phyloP scores from a whole-genome alignment of 176 grass and related monocot species.

The Triticum aestivum region DNA sequence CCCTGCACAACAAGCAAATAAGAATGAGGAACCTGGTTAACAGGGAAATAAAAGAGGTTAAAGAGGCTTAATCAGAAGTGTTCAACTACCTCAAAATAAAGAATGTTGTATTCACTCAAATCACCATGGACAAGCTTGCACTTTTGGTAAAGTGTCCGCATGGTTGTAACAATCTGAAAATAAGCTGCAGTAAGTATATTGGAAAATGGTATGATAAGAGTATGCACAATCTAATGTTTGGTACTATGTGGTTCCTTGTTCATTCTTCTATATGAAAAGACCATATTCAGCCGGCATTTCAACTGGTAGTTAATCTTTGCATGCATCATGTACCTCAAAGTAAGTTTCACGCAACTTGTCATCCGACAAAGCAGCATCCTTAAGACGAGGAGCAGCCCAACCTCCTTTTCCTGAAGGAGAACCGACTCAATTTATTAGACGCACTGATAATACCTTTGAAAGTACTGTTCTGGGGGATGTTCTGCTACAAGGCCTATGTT shows the following conservation, averaged over 20 bases:
- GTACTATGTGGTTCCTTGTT: background rate
- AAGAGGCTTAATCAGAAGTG: constrained; percentile 24
- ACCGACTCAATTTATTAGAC: constrained; percentile 32
- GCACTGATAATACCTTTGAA: constrained; percentile 3
- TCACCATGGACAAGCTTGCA: constrained; percentile 99
- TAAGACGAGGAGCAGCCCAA: constrained; percentile 86
- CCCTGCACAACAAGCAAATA: constrained; percentile 50
- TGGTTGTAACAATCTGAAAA: constrained; percentile 86
- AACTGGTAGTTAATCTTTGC: background rate
- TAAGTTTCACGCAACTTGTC: constrained; percentile 79
- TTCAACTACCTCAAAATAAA: constrained; percentile 85
- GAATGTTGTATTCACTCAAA: constrained; percentile 99
- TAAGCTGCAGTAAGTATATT: constrained; percentile 36
- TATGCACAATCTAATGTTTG: background rate
- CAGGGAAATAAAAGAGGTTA: constrained; percentile 2
- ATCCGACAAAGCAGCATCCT: constrained; percentile 81
- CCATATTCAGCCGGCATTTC: background rate
- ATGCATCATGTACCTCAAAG: constrained; percentile 63
- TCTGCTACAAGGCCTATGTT: constrained; percentile 1
- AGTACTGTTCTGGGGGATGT: constrained; percentile 10
- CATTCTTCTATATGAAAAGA: background rate
- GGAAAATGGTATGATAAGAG: constrained; percentile 15
- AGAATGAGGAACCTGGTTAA: background rate
- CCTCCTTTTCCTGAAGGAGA: constrained; percentile 70
- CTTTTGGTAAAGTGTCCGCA: constrained; percentile 86